Evolutionary conservation across 192 early-diverging fungal species (phyloP).

Genomic region (Thamnidium elegans): DNA sequence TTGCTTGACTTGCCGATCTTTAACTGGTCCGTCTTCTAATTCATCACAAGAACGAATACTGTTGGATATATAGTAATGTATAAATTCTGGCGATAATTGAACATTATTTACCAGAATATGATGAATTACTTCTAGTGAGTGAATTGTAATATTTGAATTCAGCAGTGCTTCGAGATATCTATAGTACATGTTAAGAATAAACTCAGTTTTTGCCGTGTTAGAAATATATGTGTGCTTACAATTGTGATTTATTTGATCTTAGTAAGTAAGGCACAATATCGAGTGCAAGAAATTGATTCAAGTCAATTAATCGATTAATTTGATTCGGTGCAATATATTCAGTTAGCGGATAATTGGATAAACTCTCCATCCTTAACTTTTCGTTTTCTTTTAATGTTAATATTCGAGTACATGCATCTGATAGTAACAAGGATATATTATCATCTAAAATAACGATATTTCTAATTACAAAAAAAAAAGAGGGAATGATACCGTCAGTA

Average conservation of each 20-base stretch:
- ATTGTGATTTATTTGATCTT: not conserved
- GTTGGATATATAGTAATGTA: conserved; percentile 16
- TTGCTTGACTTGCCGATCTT: conserved; percentile 12
- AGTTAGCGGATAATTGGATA: not conserved
- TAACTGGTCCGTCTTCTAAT: not conserved
- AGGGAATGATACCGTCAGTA: not conserved
- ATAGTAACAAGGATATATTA: not conserved
- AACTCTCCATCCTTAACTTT: not conserved
- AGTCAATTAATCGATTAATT: conserved; percentile 3
- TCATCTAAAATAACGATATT: not conserved
- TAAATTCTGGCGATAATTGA: conserved; percentile 1
- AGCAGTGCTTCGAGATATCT: conserved; percentile 17
- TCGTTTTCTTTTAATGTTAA: conserved; percentile 14
- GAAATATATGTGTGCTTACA: conserved; percentile 1
- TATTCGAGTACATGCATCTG: not conserved
- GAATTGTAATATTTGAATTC: not conserved
- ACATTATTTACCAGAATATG: not conserved
- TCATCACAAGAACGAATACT: conserved; percentile 16
- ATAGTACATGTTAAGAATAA: not conserved
- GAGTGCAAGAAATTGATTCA: conserved; percentile 5
- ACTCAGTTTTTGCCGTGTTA: no score
- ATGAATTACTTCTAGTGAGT: conserved; percentile 19
- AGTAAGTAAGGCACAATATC: conserved; percentile 9
- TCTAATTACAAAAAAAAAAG: conserved; percentile 1
- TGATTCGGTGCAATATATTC: conserved; percentile 3